phyloP scores from a whole-genome alignment of 2,329 filamentous ascomycete genomes.

The Nemania bipapillata region DNA sequence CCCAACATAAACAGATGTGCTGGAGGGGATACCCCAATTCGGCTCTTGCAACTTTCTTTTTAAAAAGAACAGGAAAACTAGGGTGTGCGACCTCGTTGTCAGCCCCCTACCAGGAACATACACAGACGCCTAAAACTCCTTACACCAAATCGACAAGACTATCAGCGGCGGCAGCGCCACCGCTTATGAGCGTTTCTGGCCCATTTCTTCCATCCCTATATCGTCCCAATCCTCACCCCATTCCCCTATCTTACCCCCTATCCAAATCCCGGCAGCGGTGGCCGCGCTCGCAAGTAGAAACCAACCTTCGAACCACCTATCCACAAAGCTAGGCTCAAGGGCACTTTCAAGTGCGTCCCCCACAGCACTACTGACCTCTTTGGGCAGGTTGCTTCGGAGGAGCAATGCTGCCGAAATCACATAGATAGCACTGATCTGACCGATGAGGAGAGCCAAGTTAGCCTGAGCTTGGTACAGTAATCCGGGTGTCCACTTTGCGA shows the following conservation, averaged over 20 bases:
- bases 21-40: neutral
- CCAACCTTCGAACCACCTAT: conserved; percentile 89
- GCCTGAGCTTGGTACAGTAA: conserved; percentile 79
- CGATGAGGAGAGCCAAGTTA: conserved; percentile 81
- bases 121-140: conserved; percentile 33
- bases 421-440: conserved; percentile 84
- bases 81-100: conserved; percentile 1
- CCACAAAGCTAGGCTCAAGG: conserved; percentile 76
- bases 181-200: conserved; percentile 70
- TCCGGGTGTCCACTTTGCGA: conserved; percentile 77
- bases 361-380: conserved; percentile 79
- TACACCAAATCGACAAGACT: conserved; percentile 13
- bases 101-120: neutral
- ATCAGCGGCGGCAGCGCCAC: neutral
- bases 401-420: conserved; percentile 83
- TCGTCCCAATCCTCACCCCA: conserved; percentile 69
- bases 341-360: conserved; percentile 81
- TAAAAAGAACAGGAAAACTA: conserved; percentile 5
- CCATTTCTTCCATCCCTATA: conserved; percentile 74
- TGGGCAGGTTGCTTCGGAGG: conserved; percentile 79
- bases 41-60: neutral
- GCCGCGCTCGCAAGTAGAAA: conserved; percentile 75
- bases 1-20: neutral
- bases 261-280: conserved; percentile 77
- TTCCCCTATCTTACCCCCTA: conserved; percentile 70